Evolutionary conservation across 2,329 filamentous ascomycete species (phyloP).

Genomic region (Alternaria sp.): DNA sequence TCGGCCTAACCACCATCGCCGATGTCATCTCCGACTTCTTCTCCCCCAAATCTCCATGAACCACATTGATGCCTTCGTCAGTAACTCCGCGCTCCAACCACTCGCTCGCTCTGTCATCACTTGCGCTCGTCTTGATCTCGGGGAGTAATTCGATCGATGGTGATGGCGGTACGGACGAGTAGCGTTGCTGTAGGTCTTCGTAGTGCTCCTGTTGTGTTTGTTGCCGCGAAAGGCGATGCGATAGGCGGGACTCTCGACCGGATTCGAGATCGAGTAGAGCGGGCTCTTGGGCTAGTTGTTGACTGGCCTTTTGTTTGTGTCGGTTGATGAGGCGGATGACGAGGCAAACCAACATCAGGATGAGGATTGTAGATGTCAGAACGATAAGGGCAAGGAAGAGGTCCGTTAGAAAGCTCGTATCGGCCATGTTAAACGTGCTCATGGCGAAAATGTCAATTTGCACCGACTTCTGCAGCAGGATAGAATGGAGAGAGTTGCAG

Average conservation of each 20-base stretch:
- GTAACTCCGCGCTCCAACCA: constrained; percentile 24
- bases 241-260: constrained; percentile 2
- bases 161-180: constrained; percentile 7
- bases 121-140: constrained; percentile 14
- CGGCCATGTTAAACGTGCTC: constrained; percentile 3
- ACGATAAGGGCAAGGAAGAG: constrained; percentile 25
- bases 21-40: constrained; percentile 4
- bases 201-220: constrained; percentile 10
- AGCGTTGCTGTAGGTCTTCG: constrained; percentile 9
- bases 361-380: constrained; percentile 18
- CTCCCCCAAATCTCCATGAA: constrained; percentile 8
- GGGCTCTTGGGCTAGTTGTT: neutral
- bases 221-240: constrained; percentile 8
- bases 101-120: constrained; percentile 20
- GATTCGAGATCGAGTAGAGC: constrained; percentile 4
- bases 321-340: constrained; percentile 15
- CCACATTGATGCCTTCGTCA: neutral
- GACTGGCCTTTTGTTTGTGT: neutral
- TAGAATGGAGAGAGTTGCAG: neutral
- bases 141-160: constrained; percentile 17
- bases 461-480: neutral
- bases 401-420: neutral
- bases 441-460: neutral
- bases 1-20: neutral
- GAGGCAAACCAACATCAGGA: constrained; percentile 24